Conservation (phyloP, 2,329 filamentous ascomycete species). For the Pseudogymnoascus destructans region DNA sequence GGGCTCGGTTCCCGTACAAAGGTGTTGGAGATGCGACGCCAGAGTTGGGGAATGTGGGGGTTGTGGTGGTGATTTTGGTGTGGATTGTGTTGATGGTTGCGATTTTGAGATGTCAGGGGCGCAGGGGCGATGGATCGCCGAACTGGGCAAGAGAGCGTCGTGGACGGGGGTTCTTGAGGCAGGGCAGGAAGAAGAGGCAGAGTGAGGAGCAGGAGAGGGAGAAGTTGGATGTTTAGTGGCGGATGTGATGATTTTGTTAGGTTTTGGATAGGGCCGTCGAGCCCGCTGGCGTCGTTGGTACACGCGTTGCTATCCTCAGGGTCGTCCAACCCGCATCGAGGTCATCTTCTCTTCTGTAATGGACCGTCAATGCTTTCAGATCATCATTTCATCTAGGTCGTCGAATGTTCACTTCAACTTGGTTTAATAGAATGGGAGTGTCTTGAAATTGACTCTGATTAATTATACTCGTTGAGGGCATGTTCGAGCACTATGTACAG, state of each 20-base stretch:
- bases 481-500: too few relatives aligned
- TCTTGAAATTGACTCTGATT: too few relatives aligned
- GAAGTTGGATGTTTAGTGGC: not conserved
- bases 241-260: not conserved
- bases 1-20: not conserved
- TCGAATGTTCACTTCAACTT: not conserved
- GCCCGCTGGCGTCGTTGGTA: not conserved
- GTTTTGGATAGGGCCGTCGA: not conserved
- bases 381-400: not conserved
- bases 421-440: not conserved
- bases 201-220: not conserved
- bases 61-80: not conserved
- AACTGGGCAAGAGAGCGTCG: not conserved
- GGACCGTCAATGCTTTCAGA: not conserved
- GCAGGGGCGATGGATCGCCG: not conserved
- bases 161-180: not conserved
- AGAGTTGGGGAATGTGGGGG: not conserved
- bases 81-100: not conserved
- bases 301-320: not conserved
- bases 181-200: not conserved
- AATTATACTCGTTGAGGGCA: too few relatives aligned
- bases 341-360: not conserved
- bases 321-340: not conserved
- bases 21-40: not conserved
- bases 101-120: not conserved